Evolutionary conservation across 2,329 filamentous ascomycete genomes (phyloP).

Genomic region (Cladophialophora exuberans): DNA sequence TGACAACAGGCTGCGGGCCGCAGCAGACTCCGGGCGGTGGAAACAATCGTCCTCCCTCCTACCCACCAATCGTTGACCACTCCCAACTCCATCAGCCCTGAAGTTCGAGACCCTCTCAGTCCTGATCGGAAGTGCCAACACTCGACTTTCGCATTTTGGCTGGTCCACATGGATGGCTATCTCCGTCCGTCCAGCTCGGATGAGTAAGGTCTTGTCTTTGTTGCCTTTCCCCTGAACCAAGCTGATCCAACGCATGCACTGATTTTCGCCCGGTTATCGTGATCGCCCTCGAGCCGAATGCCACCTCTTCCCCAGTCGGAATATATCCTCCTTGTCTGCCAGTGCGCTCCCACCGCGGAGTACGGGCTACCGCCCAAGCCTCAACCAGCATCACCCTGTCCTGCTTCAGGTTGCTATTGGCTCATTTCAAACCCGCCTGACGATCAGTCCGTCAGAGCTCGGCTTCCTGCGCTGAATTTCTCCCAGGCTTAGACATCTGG

Average conservation of each 20-base stretch:
- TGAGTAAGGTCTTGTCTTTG: not conserved
- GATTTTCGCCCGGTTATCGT: not conserved
- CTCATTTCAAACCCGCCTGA: conserved; percentile 20
- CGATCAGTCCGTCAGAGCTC: conserved; percentile 20
- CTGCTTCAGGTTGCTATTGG: conserved; percentile 14
- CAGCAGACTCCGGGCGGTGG: conserved; percentile 11
- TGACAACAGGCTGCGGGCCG: conserved; percentile 27
- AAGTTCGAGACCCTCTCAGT: not conserved
- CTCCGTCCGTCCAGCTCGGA: conserved; percentile 6
- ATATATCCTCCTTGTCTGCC: conserved; percentile 21
- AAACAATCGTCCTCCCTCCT: conserved; percentile 1
- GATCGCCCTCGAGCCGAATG: not conserved
- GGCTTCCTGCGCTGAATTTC: conserved; percentile 20
- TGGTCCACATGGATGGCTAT: conserved; percentile 10
- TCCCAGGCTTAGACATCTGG: conserved; percentile 22
- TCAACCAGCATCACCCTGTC: conserved; percentile 18
- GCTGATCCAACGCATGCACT: conserved; percentile 13
- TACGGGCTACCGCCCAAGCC: conserved; percentile 4
- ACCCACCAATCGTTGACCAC: not conserved
- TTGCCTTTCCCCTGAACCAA: not conserved
- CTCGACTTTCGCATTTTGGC: not conserved
- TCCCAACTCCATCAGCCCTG: not conserved
- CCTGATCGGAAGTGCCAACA: conserved; percentile 9
- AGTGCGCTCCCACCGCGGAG: conserved; percentile 9
- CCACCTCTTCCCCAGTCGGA: conserved; percentile 24